phyloP scores from a whole-genome alignment of 192 early-diverging fungal genomes.

The Geosiphon pyriformis region DNA sequence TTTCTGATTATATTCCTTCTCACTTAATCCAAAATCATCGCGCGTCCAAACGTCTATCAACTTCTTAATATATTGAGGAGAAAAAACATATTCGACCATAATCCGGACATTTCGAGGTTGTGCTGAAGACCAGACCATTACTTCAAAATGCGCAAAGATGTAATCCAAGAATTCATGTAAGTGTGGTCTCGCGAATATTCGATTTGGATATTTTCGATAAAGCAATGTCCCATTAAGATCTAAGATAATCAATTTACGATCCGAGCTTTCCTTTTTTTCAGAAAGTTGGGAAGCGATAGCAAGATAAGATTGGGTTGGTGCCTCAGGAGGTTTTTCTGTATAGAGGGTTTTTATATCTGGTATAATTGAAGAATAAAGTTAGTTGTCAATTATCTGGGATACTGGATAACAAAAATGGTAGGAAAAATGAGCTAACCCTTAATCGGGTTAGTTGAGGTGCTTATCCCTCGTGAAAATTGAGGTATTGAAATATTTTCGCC shows the following conservation, averaged over 20 bases:
- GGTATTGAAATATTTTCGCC: no score
- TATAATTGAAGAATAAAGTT: no score
- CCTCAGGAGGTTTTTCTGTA: no score
- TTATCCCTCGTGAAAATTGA: no score
- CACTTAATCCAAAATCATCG: constrained; percentile 38
- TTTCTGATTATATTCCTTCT: constrained; percentile 36
- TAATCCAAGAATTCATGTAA: constrained; percentile 50
- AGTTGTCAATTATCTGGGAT: no score
- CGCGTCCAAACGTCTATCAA: constrained; percentile 60
- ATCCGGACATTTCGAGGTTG: constrained; percentile 44
- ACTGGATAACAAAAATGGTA: no score
- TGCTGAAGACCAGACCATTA: constrained; percentile 75
- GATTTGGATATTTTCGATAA: constrained; percentile 28
- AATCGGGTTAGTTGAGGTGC: no score
- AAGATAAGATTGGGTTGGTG: no score
- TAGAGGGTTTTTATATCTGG: no score
- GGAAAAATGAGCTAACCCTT: no score
- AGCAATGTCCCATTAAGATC: constrained; percentile 71
- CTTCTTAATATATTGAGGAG: constrained; percentile 18
- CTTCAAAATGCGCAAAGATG: constrained; percentile 50
- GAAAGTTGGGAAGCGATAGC: neutral
- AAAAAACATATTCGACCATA: constrained; percentile 49
- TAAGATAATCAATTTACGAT: constrained; percentile 48
- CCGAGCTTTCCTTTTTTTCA: constrained; percentile 20
- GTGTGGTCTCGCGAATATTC: constrained; percentile 43